These are phyloP conservation scores for Aureobasidium musti DNA, from an alignment of 2,329 filamentous ascomycete species.

Conservation along the genomic window DNA sequence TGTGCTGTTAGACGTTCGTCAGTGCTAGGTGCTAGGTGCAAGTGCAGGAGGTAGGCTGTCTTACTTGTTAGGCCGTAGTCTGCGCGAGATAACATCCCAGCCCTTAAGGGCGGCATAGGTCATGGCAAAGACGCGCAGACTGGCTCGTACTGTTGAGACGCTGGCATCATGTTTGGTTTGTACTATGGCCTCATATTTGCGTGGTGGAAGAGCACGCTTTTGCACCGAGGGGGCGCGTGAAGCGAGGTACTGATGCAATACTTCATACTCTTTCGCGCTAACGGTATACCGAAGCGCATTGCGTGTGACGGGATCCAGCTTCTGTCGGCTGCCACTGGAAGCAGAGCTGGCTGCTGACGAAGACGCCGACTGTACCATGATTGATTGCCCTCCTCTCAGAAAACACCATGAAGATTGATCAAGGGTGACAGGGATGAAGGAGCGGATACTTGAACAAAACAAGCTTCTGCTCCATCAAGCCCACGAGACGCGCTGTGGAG, in stretches of 20 bases:
- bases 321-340: slow-evolving; percentile 21
- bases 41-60: not conserved
- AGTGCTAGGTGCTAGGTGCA: not conserved
- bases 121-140: slow-evolving; percentile 49
- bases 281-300: slow-evolving; percentile 83
- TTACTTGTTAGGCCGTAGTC: slow-evolving; percentile 35
- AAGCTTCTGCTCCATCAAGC: slow-evolving; percentile 5
- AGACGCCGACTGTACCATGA: slow-evolving; percentile 20
- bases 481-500: slow-evolving; percentile 9
- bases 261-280: slow-evolving; percentile 81
- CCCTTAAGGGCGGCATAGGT: slow-evolving; percentile 50
- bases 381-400: not conserved
- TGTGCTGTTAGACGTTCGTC: not conserved
- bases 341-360: slow-evolving; percentile 19
- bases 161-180: slow-evolving; percentile 45
- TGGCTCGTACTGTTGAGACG: slow-evolving; percentile 48
- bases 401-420: not conserved
- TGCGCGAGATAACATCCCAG: slow-evolving; percentile 48
- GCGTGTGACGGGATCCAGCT: slow-evolving; percentile 70
- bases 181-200: slow-evolving; percentile 54
- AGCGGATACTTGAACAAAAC: not conserved
- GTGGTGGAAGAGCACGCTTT: slow-evolving; percentile 55
- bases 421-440: not conserved
- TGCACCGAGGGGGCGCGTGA: slow-evolving; percentile 67
- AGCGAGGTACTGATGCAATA: slow-evolving; percentile 79